Evolutionary conservation across 352 stramenopile species (phyloP).

Genomic region (Phytophthora citricola): DNA sequence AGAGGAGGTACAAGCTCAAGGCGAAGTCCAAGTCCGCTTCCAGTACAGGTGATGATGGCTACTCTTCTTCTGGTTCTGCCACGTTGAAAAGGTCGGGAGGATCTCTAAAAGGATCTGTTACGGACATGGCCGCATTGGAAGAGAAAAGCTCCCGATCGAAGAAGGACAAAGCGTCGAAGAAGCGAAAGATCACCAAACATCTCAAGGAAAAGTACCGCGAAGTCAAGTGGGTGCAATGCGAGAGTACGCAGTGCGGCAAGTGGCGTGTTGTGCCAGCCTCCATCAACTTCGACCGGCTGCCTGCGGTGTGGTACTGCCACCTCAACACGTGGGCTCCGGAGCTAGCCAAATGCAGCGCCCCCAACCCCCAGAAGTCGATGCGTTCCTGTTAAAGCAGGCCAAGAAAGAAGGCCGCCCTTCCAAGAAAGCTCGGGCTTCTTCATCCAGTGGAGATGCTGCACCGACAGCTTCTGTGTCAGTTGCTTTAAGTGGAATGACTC

Average conservation of each 20-base stretch:
- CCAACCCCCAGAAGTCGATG: slow-evolving; percentile 78
- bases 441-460: slow-evolving; percentile 12
- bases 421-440: slow-evolving; percentile 57
- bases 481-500: slow-evolving; percentile 11
- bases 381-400: slow-evolving; percentile 68
- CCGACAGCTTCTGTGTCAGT: slow-evolving; percentile 24
- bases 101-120: slow-evolving; percentile 25
- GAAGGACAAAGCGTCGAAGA: slow-evolving; percentile 75
- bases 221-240: slow-evolving; percentile 96
- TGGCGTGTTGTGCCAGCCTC: slow-evolving; percentile 94
- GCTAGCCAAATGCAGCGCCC: slow-evolving; percentile 69
- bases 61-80: slow-evolving; percentile 47
- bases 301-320: slow-evolving; percentile 89
- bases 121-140: slow-evolving; percentile 27
- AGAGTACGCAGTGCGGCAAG: slow-evolving; percentile 93
- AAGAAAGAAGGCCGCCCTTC: slow-evolving; percentile 62
- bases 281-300: slow-evolving; percentile 91
- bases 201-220: slow-evolving; percentile 87
- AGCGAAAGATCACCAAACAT: slow-evolving; percentile 80
- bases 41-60: slow-evolving; percentile 39
- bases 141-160: slow-evolving; percentile 42
- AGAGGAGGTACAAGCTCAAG: slow-evolving; percentile 43
- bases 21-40: slow-evolving; percentile 35
- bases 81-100: slow-evolving; percentile 30
- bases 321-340: slow-evolving; percentile 84